Percentiles rank a stretch among this genome's conserved stretches.
Evolutionary conservation across 2,329 filamentous ascomycete genomes (phyloP).

Genomic region (Penicillium sclerotiorum): DNA sequence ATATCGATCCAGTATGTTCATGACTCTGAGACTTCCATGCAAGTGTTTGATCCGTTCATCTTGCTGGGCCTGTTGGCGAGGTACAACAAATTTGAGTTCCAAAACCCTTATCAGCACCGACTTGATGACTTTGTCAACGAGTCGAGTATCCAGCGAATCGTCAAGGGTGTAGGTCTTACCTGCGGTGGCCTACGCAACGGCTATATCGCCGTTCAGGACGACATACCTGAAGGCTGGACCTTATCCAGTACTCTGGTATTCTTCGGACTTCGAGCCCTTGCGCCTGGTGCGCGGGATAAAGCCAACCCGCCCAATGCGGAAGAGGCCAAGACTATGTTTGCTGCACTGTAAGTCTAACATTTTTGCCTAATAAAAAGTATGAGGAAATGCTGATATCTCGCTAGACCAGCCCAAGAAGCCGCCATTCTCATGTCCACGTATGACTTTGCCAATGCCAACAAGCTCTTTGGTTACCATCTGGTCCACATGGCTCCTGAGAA

Average conservation of each 20-base stretch:
- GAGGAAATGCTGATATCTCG: slow-evolving; percentile 24
- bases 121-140: slow-evolving; percentile 97
- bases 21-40: slow-evolving; percentile 67
- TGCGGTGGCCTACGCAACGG: slow-evolving; percentile 69
- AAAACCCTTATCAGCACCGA: slow-evolving; percentile 91
- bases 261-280: slow-evolving; percentile 78
- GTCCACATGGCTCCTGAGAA: slow-evolving; percentile 64
- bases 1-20: slow-evolving; percentile 71
- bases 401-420: slow-evolving; percentile 75
- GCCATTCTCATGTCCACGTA: slow-evolving; percentile 83
- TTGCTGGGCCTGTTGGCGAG: slow-evolving; percentile 87
- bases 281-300: slow-evolving; percentile 66
- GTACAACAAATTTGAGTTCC: slow-evolving; percentile 99
- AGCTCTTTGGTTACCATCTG: slow-evolving; percentile 86
- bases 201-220: slow-evolving; percentile 86
- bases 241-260: slow-evolving; percentile 78
- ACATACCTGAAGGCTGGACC: slow-evolving; percentile 87
- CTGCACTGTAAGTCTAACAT: slow-evolving; percentile 61
- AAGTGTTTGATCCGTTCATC: slow-evolving; percentile 73
- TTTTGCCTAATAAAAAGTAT: slow-evolving; percentile 12
- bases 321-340: slow-evolving; percentile 79
- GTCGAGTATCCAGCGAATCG: slow-evolving; percentile 77
- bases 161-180: slow-evolving; percentile 72
- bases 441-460: slow-evolving; percentile 92
- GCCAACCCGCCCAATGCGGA: slow-evolving; percentile 69